Base-by-base conservation (phyloP, 176 grass and related monocot genomes). In the Oropetium thomaeum region DNA sequence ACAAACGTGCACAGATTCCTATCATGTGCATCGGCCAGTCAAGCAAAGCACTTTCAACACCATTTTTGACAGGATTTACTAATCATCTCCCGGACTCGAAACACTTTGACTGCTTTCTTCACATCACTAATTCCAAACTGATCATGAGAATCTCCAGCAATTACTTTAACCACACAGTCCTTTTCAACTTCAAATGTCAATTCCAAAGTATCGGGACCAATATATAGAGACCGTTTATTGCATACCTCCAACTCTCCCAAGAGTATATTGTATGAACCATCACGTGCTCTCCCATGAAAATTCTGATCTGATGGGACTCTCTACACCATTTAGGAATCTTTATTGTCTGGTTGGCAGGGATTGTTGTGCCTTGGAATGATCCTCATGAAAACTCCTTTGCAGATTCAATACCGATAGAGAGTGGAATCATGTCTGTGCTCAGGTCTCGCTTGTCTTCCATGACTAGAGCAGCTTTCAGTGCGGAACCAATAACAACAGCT, bases 171-270 rank as follows among this genome's bases (percentile, higher is more conserved):
- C 16, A 62, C 17, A 23, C 1, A 47, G 28, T 62, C 72, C 3
- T 7, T 45, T 4, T 62, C 57, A 14, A 75, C 57, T 75, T 75
- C 72, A 47, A 75, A 32, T 32, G 73, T 62, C 73, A 75, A 2
- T 19, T 75, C 73, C 22, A 75, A 22, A 62, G 14, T 1, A 62
- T 15, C 39, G 49, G 1, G 4, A 16, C 14, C 2, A 20, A 48
- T 5, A 49, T 29, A 48, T 69, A 27, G 9, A 2, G n/a, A n/a
- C n/a, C 7, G 2, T 0, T 49, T 4, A 32, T 20, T 32, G 13
- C 19, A 11, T 69, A 69, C 7, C 19, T 69, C 43, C 16, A 69
- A 1, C 14, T 69, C 67, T 20, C 33, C 62, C 7, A 64, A 5
- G 0, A 1, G 19, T 12, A 1, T 11, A 64, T 64, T 64, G 0